Base-by-base conservation (phyloP, 345 rosid species). In the Mercurialis annua region DNA sequence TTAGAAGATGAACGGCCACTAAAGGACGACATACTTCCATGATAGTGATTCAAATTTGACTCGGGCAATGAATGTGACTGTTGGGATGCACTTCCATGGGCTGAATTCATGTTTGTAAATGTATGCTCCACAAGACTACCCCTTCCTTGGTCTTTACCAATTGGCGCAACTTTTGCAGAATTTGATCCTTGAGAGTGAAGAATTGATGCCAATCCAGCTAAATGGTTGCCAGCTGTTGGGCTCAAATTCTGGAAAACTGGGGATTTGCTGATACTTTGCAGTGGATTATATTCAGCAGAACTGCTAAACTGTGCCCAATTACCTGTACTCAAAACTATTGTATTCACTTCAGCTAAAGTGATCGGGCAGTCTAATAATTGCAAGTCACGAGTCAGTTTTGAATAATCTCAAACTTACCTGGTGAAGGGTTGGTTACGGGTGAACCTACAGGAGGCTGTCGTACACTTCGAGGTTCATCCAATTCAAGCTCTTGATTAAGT, bases 131-230 rank as follows among this genome's bases (percentile, higher is more conserved):
- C 79, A 66, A 73, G 79, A 67, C 77, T 80, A 59, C 72, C 65
- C 79, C 82, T 74, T 62, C 87, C 86, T 72, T 84, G 97, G 55
- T 87, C 91, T 80, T 82, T 88, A 48, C 84, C 90, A 59, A 90
- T 84, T 14, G 96, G 85, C 21, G 97, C 87, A 73, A 87, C 74
- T 68, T 86, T 87, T 33, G 77, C 80, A 47, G 92, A 75, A 72
- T 72, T 88, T 48, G 93, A 73, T 20, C 77, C 74, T 55, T 79
- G 87, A 73, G 82, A 66, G 33, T 83, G 88, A 52, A 91, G 97
- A 77, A 89, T 78, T 49, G 99, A 94, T 80, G 99, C 97, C 68
- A 94, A 55, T 16, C 97, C 99, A 26, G 87, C 80, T 67, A 84
- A 65, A 73, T 84, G 81, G 74, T 81, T 83, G 75, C 78, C 70